Evolutionary conservation across 2,329 filamentous ascomycete genomes (phyloP), one percentile per base, ranked within the genome.

Genomic region (Exophiala spinifera): DNA sequence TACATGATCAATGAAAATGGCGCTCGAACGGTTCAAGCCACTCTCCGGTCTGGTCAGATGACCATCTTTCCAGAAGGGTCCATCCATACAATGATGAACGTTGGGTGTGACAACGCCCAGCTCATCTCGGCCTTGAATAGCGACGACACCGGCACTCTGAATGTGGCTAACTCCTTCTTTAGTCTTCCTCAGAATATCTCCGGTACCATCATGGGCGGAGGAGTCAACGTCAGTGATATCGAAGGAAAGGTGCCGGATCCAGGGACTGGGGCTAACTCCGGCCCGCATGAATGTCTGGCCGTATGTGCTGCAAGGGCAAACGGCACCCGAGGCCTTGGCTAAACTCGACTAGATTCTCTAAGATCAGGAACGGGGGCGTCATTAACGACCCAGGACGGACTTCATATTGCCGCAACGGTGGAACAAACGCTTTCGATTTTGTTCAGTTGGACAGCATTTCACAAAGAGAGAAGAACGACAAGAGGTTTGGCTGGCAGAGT

Each of bases 1-100:
- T 80, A 71, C 63, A 80, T 80, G 75, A 72, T 75, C 39, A 69
- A 74, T 49, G 78, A 80, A 64, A 80, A 80, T 55, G 77, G 76
- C 2, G 77, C 75, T 0, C 66, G 67, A 8, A 67, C 72, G 1
- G 69, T 79, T 3, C 69, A 61, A 31, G 69, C 71, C 13, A 70
- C 67, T 1, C 66, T 80, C 36, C 69, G 65, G 3, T 69, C 75
- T 1, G 73, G 74, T 15, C 69, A 74, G 56, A 75, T 77, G 67
- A 80, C 78, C 0, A 70, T 80, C n/a, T n/a, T n/a, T n/a, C n/a
- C n/a, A n/a, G n/a, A n/a, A n/a, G n/a, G n/a, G n/a, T n/a, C n/a
- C n/a, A 19, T 80, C 44, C 77, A 80, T 61, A 71, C 69, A 47
- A 80, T 80, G 77, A 72, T 59, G 46, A 61, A 62, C 48, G 36